These are phyloP conservation scores for Diaporthe aspalathi DNA, from an alignment of 2,329 filamentous ascomycete genomes.

Conservation along the genomic window DNA sequence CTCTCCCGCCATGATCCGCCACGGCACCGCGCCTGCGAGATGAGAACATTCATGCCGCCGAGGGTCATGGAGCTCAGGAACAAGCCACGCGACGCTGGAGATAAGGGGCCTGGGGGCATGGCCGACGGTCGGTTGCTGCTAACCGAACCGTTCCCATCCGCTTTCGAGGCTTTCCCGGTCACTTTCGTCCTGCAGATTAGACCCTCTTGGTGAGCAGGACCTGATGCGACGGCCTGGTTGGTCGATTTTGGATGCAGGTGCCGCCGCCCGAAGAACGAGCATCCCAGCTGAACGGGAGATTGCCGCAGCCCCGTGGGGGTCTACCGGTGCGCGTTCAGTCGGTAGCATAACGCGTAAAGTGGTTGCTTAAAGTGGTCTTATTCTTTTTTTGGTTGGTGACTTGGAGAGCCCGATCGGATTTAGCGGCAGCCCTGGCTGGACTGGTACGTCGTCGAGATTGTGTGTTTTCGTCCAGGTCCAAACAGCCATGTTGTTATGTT, in stretches of 20 bases:
- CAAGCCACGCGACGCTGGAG: neutral
- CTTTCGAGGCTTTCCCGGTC: constrained; percentile 16
- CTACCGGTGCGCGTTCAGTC: neutral
- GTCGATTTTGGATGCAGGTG: constrained; percentile 10
- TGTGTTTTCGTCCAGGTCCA: neutral
- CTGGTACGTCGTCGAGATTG: neutral
- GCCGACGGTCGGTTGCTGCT: constrained; percentile 7
- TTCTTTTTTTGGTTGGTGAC: neutral
- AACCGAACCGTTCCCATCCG: constrained; percentile 6
- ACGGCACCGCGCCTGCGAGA: constrained; percentile 24
- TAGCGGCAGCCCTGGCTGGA: neutral
- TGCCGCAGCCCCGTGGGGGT: constrained; percentile 9
- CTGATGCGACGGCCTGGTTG: constrained; percentile 7
- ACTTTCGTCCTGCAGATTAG: constrained; percentile 14
- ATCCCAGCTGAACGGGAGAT: constrained; percentile 25
- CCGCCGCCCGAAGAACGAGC: constrained; percentile 6
- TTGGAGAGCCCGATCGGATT: constrained; percentile 6
- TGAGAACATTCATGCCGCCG: constrained; percentile 14
- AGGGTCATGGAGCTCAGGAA: neutral
- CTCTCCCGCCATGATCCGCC: neutral
- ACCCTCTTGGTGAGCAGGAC: neutral
- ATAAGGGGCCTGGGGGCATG: neutral
- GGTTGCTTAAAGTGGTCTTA: neutral
- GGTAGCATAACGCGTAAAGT: constrained; percentile 28
- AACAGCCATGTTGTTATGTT: neutral